Evolutionary conservation across 2,329 filamentous ascomycete genomes (phyloP).

Genomic region (Fusarium annulatum): DNA sequence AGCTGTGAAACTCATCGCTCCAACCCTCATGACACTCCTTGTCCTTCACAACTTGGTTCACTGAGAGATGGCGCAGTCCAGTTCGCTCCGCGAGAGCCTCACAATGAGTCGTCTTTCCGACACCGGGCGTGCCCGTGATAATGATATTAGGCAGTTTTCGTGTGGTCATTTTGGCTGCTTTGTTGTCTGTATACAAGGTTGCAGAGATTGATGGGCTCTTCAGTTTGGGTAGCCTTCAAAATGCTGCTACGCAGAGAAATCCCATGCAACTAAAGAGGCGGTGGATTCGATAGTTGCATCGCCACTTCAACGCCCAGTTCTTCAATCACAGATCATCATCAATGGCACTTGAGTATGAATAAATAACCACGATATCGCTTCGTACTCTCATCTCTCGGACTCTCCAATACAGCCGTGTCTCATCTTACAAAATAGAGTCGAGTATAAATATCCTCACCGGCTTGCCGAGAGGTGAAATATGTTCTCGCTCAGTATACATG

Average conservation of each 20-base stretch:
- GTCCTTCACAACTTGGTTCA: conserved; percentile 94
- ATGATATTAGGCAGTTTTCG: conserved; percentile 84
- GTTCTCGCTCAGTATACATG: conserved; percentile 41
- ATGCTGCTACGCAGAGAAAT: conserved; percentile 11
- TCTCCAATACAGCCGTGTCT: conserved; percentile 42
- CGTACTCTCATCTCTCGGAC: conserved; percentile 34
- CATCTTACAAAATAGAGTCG: conserved; percentile 42
- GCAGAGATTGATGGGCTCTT: conserved; percentile 40
- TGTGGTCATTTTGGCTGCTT: conserved; percentile 46
- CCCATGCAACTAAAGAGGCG: conserved; percentile 38
- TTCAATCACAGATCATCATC: background rate
- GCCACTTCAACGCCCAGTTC: background rate
- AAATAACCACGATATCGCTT: conserved; percentile 39
- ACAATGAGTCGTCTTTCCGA: conserved; percentile 94
- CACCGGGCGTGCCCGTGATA: conserved; percentile 93
- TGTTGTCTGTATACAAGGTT: conserved; percentile 10
- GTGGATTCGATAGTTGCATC: conserved; percentile 25
- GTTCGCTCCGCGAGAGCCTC: conserved; percentile 81
- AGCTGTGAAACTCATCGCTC: conserved; percentile 86
- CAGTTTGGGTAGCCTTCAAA: conserved; percentile 10
- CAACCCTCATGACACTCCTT: conserved; percentile 87
- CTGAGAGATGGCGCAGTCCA: conserved; percentile 82
- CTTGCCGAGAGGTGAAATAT: conserved; percentile 33
- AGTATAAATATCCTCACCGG: conserved; percentile 19
- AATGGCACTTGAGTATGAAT: conserved; percentile 2